Base-by-base conservation (phyloP, 2,329 filamentous ascomycete genomes). In the Ophiostoma ulmi region DNA sequence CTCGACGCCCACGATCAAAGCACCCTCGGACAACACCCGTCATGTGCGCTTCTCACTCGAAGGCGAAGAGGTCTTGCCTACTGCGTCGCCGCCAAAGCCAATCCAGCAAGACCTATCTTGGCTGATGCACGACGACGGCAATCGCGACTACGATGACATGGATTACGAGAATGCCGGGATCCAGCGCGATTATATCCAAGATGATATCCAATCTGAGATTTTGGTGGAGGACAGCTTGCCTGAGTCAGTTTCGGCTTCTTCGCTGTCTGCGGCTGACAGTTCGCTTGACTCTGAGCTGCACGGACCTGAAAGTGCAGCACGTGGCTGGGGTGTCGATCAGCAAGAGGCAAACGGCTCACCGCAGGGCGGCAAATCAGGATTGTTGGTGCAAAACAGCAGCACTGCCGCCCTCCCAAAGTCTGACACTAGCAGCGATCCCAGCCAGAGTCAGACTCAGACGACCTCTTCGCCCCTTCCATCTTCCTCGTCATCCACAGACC, bases 31-130 rank as follows among this genome's bases (percentile, higher is more conserved):
- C 20, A 67, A 39, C 6, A 36, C 35, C n/a, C 83, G 87, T 39
- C 83, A 86, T 72, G 88, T 90, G 71, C 86, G 88, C 67, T 90
- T 90, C 73, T 84, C 88, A 52, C 84, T 89, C 65, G 83, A 83
- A 76, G 87, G 87, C 69, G 80, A 83, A 73, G 86, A 89, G 75
- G 86, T 90, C 48, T 79, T 88, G 71, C 86, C 87, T 26, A 88
- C 87, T 65, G 80, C 83, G 36, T 88, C 86, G 31, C 87, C 87
- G 66, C 81, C 71, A 3, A 6, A 8, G 26, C 63, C 67, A 6
- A 48, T 41, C 1, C 70, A 52, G 14, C 67, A 72, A n/a, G 72
- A 73, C 44, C 61, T 72, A 35, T 72, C 72, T 17, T 74, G 72
- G 73, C 48, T 74, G 64, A 67, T 71, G 71, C 72, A 70, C 39